These are phyloP conservation scores for Paramecium tetraurelia DNA, from an alignment of 73 alveolate genomes.

Conservation along the genomic window DNA sequence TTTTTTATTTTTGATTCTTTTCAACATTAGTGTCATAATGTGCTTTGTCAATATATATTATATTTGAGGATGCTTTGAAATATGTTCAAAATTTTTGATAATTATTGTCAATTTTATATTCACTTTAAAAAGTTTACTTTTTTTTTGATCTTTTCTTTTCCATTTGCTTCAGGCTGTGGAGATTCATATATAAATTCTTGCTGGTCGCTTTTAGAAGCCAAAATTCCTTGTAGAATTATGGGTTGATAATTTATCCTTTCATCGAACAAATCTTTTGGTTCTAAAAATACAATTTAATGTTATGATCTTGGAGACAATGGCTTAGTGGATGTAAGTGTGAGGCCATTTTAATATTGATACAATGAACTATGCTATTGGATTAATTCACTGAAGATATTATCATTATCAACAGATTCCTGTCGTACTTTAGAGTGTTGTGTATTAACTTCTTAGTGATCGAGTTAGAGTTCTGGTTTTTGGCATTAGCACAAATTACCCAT, in stretches of 20 bases:
- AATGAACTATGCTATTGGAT: background rate
- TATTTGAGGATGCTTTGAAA: background rate
- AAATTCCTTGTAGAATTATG: background rate
- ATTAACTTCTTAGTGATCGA: background rate
- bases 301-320: background rate
- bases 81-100: background rate
- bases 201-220: background rate
- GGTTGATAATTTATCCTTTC: background rate
- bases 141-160: background rate
- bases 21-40: background rate
- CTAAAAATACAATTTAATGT: background rate
- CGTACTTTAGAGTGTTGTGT: background rate
- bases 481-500: background rate
- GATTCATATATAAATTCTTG: background rate
- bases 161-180: background rate
- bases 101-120: background rate
- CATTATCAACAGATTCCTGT: background rate
- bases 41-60: background rate
- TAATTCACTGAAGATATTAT: background rate
- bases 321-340: background rate
- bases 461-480: background rate
- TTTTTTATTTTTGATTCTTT: background rate
- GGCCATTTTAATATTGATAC: background rate
- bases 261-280: background rate
- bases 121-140: background rate